Evolutionary conservation across 805 yeast genomes (phyloP).

Genomic region (Teunomyces aglyptinius): DNA sequence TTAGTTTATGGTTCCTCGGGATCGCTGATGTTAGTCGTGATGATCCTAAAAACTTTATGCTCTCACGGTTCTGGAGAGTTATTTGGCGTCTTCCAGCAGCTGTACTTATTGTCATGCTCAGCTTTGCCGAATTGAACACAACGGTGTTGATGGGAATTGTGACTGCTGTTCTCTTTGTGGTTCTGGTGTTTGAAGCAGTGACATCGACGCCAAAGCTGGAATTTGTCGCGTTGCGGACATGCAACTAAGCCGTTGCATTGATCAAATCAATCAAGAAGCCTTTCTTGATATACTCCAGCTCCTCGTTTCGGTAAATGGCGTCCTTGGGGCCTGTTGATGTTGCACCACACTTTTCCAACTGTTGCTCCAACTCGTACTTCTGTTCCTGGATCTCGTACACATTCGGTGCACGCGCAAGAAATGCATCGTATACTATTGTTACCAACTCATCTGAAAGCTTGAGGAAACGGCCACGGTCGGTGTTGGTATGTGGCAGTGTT

Average conservation of each 20-base stretch:
- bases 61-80: conserved; percentile 38
- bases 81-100: conserved; percentile 43
- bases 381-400: conserved; percentile 2
- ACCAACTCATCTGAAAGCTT: conserved; percentile 23
- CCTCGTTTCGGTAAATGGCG: conserved; percentile 17
- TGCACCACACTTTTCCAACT: conserved; percentile 1
- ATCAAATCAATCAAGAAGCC: conserved; percentile 21
- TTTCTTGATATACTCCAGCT: conserved; percentile 20
- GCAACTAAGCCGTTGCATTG: not conserved
- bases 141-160: conserved; percentile 44
- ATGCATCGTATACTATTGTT: conserved; percentile 14
- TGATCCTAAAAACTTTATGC: conserved; percentile 23
- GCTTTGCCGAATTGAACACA: conserved; percentile 43
- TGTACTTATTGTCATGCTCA: conserved; percentile 35
- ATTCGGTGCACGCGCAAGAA: conserved; percentile 6
- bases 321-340: conserved; percentile 6
- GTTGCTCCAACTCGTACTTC: conserved; percentile 6
- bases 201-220: conserved; percentile 23
- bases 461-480: conserved; percentile 14
- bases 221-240: not conserved
- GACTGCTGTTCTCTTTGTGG: conserved; percentile 29
- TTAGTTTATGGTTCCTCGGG: conserved; percentile 40
- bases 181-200: conserved; percentile 38
- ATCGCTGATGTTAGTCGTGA: conserved; percentile 46
- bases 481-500: not conserved